Evolutionary conservation across 2,329 filamentous ascomycete genomes (phyloP), one percentile per base, ranked within the genome.

Genomic region (Colletotrichum chrysophilum): DNA sequence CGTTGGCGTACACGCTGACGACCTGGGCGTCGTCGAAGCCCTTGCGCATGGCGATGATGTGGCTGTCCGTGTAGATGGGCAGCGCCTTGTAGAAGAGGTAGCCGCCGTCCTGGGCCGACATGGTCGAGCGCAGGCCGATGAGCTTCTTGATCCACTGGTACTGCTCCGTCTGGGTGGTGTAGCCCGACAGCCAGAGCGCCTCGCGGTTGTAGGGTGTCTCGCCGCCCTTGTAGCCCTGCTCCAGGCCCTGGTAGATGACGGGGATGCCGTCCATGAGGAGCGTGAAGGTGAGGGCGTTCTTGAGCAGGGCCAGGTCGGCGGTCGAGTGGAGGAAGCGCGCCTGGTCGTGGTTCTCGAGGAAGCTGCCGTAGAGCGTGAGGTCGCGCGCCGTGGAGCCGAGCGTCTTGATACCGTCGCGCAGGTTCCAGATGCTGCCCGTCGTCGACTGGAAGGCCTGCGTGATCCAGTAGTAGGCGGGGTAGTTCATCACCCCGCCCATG

Each of bases 191-290:
- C 91, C 91, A 93, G 56, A 90, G 84, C 9, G 91, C 89, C 79
- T 92, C 90, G n/a, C 91, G 89, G 79, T 89, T 89, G 66, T 86
- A 87, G 1, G 87, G 83, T 10, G 90, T 90, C 61, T 83, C 83
- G 48, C 81, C 85, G n/a, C 85, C 86, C 3, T 85, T 81, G 80
- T 88, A 91, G 75, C 89, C 90, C 79, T 94, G 92, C 82, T 94
- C 92, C 76, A 92, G 90, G 32, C 92, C 92, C 78, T 93, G 89
- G 82, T 93, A 94, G 38, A 93, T 86, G 71, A 93, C 91, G 2
- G 92, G 91, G 52, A 93, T 90, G 24, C 92, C 92, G 70, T 92
- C 87, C 4, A 85, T 85, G 21, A 94, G 87, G 34, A 94, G 87
- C n/a, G 89, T 90, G 79, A 91, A 93, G 0, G 91, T 87, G 55